A percentile compares a stretch with the other conserved stretches of the same genome.
Evolutionary conservation across 176 grass and related monocot genomes (phyloP).

Genomic region (Avena insularis): DNA sequence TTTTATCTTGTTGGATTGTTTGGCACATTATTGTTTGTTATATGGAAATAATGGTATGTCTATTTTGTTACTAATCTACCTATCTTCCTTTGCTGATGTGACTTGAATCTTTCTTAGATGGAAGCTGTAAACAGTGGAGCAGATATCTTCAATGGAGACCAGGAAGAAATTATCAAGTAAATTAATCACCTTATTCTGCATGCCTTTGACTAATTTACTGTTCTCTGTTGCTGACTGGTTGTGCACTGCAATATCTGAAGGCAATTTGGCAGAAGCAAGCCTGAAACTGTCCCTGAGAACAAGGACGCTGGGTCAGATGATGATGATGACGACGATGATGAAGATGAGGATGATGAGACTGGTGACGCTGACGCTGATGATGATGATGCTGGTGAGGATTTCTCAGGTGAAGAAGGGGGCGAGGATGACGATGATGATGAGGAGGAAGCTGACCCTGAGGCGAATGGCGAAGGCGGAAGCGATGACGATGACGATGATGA

Average conservation of each 20-base stretch:
- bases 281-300: slow-evolving; percentile 52
- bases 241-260: slow-evolving; percentile 40
- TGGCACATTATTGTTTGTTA: neutral
- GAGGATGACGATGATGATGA: slow-evolving; percentile 60
- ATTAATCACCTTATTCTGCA: neutral
- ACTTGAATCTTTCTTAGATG: slow-evolving; percentile 39
- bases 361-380: slow-evolving; percentile 52
- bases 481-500: slow-evolving; percentile 47
- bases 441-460: slow-evolving; percentile 63
- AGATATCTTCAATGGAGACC: slow-evolving; percentile 33
- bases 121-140: slow-evolving; percentile 11
- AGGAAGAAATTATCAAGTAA: slow-evolving; percentile 56
- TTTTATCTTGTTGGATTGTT: neutral
- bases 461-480: slow-evolving; percentile 54
- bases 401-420: slow-evolving; percentile 55
- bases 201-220: neutral
- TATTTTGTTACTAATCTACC: neutral
- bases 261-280: slow-evolving; percentile 57
- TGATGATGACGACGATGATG: slow-evolving; percentile 49
- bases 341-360: slow-evolving; percentile 50
- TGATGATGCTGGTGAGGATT: slow-evolving; percentile 52
- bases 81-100: neutral
- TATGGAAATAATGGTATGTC: neutral
- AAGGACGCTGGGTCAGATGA: slow-evolving; percentile 79
- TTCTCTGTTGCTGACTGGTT: slow-evolving; percentile 1